Evolutionary conservation across 805 yeast genomes (phyloP).

Genomic region (Blastobotrys muscicola): DNA sequence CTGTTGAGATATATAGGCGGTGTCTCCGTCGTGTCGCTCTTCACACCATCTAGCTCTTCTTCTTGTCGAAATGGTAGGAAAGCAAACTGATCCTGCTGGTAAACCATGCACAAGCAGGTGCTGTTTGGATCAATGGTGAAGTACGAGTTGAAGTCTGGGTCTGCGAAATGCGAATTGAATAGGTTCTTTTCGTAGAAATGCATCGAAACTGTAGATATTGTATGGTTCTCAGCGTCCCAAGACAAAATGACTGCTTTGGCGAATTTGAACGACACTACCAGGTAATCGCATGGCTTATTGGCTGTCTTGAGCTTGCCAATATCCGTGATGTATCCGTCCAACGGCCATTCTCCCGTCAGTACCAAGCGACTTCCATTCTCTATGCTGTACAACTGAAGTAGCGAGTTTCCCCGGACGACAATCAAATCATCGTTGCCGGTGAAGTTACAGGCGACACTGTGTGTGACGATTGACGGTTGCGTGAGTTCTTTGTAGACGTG

Average conservation of each 20-base stretch:
- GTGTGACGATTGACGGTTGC: conserved; percentile 66
- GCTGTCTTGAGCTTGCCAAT: conserved; percentile 41
- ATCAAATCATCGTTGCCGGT: conserved; percentile 36
- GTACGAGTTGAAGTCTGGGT: conserved; percentile 30
- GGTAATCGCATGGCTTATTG: conserved; percentile 41
- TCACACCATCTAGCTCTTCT: conserved; percentile 11
- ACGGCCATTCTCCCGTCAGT: conserved; percentile 52
- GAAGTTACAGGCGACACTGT: conserved; percentile 38
- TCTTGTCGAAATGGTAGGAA: conserved; percentile 52
- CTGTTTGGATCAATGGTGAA: conserved; percentile 55
- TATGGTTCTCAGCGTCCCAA: conserved; percentile 51
- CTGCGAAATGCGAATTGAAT: conserved; percentile 23
- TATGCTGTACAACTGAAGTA: conserved; percentile 53
- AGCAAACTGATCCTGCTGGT: conserved; percentile 54
- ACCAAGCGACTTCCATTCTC: conserved; percentile 26
- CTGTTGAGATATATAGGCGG: conserved; percentile 41
- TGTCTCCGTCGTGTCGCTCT: conserved; percentile 1
- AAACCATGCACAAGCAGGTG: conserved; percentile 42
- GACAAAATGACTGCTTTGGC: conserved; percentile 72
- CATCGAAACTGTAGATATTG: conserved; percentile 63
- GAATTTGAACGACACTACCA: conserved; percentile 55
- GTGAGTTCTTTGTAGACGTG: conserved; percentile 70
- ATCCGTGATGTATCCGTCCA: conserved; percentile 62
- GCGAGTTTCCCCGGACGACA: conserved; percentile 53
- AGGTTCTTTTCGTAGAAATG: conserved; percentile 79